Percentiles rank a stretch among this genome's conserved stretches.
phyloP scores from a whole-genome alignment of 306 rosid species.

The Aeschynomene evenia region DNA sequence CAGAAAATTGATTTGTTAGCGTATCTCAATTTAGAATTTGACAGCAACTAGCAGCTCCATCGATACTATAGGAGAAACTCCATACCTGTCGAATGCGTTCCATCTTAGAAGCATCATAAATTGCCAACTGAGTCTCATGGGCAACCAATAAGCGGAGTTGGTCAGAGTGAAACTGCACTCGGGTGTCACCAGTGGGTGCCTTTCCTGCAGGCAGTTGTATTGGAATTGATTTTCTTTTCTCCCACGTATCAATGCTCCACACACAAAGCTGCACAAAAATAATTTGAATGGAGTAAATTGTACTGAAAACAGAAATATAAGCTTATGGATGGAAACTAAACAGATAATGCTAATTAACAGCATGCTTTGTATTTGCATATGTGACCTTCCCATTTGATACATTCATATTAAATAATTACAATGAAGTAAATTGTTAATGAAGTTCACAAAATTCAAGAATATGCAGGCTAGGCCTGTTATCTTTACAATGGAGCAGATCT shows the following conservation, averaged over 20 bases:
- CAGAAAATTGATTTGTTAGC: constrained; percentile 31
- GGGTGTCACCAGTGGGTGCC: constrained; percentile 71
- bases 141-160: constrained; percentile 72
- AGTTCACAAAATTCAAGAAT: constrained; percentile 1
- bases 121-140: constrained; percentile 82
- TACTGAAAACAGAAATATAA: not conserved
- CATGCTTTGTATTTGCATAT: not conserved
- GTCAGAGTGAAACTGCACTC: constrained; percentile 77
- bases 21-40: not conserved
- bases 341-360: constrained; percentile 8
- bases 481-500: not conserved
- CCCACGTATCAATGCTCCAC: constrained; percentile 95
- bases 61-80: constrained; percentile 2
- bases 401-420: not conserved
- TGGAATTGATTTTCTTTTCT: constrained; percentile 73
- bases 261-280: constrained; percentile 62
- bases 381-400: not conserved
- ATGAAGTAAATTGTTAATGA: not conserved
- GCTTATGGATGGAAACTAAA: constrained; percentile 7
- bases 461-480: not conserved
- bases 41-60: constrained; percentile 1
- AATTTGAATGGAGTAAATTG: not conserved
- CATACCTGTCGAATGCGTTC: constrained; percentile 80
- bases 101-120: constrained; percentile 89
- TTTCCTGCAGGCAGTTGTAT: constrained; percentile 69